Evolutionary conservation across 2,329 filamentous ascomycete species (phyloP).

Genomic region (Aspergillus clavatus): DNA sequence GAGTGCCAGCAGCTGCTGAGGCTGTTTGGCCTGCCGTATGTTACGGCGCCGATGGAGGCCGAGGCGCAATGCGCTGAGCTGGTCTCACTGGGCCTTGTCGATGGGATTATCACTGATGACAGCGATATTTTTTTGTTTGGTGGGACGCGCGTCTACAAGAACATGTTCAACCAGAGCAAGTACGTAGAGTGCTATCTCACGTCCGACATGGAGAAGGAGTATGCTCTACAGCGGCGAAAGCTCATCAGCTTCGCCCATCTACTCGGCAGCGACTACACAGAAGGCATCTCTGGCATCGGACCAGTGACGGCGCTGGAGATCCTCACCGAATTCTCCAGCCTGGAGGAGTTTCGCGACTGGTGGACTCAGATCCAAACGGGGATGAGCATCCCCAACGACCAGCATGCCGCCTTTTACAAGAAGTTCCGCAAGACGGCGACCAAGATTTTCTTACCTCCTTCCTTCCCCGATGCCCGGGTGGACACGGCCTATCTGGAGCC

Average conservation of each 20-base stretch:
- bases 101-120: slow-evolving; percentile 96
- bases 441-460: slow-evolving; percentile 78
- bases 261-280: slow-evolving; percentile 89
- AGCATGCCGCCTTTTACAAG: slow-evolving; percentile 64
- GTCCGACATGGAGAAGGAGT: slow-evolving; percentile 79
- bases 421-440: slow-evolving; percentile 81
- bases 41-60: slow-evolving; percentile 97
- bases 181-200: slow-evolving; percentile 93
- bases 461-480: slow-evolving; percentile 74
- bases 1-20: slow-evolving; percentile 89
- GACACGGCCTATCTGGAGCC: slow-evolving; percentile 79
- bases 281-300: slow-evolving; percentile 83
- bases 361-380: slow-evolving; percentile 76
- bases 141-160: slow-evolving; percentile 94
- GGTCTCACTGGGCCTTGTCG: slow-evolving; percentile 78
- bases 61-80: slow-evolving; percentile 96
- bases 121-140: slow-evolving; percentile 96
- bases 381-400: slow-evolving; percentile 52
- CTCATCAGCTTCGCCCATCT: slow-evolving; percentile 88
- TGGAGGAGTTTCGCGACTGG: slow-evolving; percentile 81
- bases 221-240: slow-evolving; percentile 78
- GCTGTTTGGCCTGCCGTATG: slow-evolving; percentile 90
- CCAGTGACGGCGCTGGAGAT: slow-evolving; percentile 95
- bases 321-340: slow-evolving; percentile 73
- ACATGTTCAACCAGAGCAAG: slow-evolving; percentile 99